Conservation (phyloP, 2,329 filamentous ascomycete genomes). For the Aphanoascus verrucosus region DNA sequence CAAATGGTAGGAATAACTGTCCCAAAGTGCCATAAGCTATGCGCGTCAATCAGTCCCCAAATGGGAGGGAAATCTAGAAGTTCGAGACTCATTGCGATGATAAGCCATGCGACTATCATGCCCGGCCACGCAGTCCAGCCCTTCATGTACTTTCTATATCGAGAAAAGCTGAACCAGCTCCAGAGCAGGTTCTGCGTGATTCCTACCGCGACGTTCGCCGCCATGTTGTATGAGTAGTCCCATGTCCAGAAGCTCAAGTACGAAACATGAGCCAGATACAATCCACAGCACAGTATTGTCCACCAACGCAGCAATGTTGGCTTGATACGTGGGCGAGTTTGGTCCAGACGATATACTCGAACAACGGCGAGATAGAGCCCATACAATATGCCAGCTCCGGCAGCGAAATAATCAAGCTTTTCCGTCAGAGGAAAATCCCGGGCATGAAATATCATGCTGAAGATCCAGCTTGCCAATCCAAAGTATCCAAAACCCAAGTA, state of each 20-base stretch:
- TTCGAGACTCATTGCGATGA: slow-evolving; percentile 90
- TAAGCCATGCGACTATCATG: slow-evolving; percentile 81
- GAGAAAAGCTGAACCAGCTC: slow-evolving; percentile 68
- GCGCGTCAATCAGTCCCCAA: slow-evolving; percentile 74
- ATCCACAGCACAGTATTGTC: slow-evolving; percentile 58
- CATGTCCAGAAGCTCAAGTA: slow-evolving; percentile 80
- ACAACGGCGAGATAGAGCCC: slow-evolving; percentile 78
- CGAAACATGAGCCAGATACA: slow-evolving; percentile 67
- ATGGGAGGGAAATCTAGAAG: slow-evolving; percentile 85
- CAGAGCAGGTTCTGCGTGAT: slow-evolving; percentile 72
- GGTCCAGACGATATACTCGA: slow-evolving; percentile 72
- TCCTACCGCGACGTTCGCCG: slow-evolving; percentile 76
- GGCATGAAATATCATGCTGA: slow-evolving; percentile 85
- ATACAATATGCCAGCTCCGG: slow-evolving; percentile 81
- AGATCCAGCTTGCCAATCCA: slow-evolving; percentile 73
- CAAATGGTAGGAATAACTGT: slow-evolving; percentile 79
- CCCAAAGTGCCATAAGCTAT: slow-evolving; percentile 90
- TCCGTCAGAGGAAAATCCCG: slow-evolving; percentile 78
- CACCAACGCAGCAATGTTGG: slow-evolving; percentile 56
- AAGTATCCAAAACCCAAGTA: slow-evolving; percentile 72
- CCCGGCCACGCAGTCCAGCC: slow-evolving; percentile 83
- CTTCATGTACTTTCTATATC: slow-evolving; percentile 60
- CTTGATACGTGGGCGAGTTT: slow-evolving; percentile 37
- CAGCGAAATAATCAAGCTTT: slow-evolving; percentile 91
- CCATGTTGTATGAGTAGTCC: slow-evolving; percentile 98